Conservation (phyloP, 306 rosid genomes). For the barrel medic (Medicago truncatula) region DNA sequence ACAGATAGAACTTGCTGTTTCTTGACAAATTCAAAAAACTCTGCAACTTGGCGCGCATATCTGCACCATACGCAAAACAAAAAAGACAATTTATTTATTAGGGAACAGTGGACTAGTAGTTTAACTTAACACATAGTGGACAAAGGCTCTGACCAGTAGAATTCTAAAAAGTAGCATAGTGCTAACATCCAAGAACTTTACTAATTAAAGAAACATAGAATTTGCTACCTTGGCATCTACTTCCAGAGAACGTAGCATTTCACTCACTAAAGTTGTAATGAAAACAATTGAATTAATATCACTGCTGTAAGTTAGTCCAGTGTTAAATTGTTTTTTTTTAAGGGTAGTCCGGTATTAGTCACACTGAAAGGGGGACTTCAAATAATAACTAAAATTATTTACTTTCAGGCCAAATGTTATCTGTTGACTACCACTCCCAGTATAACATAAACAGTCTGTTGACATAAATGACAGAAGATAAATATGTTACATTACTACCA, state of each 20-base stretch:
- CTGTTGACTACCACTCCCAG: background rate
- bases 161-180: slow-evolving; percentile 10
- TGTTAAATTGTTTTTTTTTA: background rate
- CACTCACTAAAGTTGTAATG: background rate
- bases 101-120: background rate
- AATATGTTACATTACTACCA: background rate
- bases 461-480: background rate
- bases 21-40: slow-evolving; percentile 94
- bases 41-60: slow-evolving; percentile 94
- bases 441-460: background rate
- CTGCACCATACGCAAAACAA: slow-evolving; percentile 55
- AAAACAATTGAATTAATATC: background rate
- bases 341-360: background rate
- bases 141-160: slow-evolving; percentile 1
- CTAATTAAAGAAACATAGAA: background rate
- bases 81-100: background rate
- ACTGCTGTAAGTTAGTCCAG: background rate
- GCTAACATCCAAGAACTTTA: background rate
- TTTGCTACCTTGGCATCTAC: background rate
- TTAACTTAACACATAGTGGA: background rate
- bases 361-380: background rate
- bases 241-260: background rate
- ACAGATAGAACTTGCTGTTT: slow-evolving; percentile 59
- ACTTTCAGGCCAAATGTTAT: slow-evolving; percentile 1
- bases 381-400: background rate